Percentiles rank a stretch among this genome's conserved stretches.
phyloP scores from a whole-genome alignment of 306 rosid species.

The Parietaria judaica region DNA sequence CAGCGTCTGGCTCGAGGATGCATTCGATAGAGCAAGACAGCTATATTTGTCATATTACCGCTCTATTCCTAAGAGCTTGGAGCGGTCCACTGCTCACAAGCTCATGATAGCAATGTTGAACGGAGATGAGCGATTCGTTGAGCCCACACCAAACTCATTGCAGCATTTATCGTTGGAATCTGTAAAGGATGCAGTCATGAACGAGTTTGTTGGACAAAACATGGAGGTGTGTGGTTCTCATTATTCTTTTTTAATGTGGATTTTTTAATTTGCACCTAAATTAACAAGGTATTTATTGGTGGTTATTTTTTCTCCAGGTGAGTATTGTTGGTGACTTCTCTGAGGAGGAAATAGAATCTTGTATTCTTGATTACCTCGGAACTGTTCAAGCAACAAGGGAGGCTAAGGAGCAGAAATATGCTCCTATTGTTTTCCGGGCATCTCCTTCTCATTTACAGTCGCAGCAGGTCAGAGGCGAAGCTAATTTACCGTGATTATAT shows the following conservation, averaged over 20 bases:
- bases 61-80: constrained; percentile 98
- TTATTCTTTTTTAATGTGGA: constrained; percentile 12
- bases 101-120: constrained; percentile 97
- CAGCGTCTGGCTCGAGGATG: constrained; percentile 98
- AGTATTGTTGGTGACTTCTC: constrained; percentile 87
- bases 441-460: constrained; percentile 68
- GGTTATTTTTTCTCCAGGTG: constrained; percentile 40
- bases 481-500: constrained; percentile 7
- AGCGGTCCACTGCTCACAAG: constrained; percentile 98
- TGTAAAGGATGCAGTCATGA: constrained; percentile 89
- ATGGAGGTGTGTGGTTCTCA: constrained; percentile 68
- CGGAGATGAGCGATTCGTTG: constrained; percentile 91
- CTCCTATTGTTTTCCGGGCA: constrained; percentile 61
- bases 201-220: constrained; percentile 81
- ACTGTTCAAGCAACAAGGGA: constrained; percentile 52
- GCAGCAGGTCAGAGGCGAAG: constrained; percentile 71
- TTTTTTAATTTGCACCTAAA: constrained; percentile 17
- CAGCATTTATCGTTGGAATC: constrained; percentile 78
- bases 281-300: neutral
- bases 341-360: constrained; percentile 83
- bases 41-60: constrained; percentile 86
- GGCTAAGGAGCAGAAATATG: constrained; percentile 29
- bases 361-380: constrained; percentile 94
- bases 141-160: constrained; percentile 85
- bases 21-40: constrained; percentile 93